Percentiles rank a stretch among this genome's conserved stretches.
phyloP scores from a whole-genome alignment of 2,329 filamentous ascomycete genomes.

The Waltergamsia citrina region DNA sequence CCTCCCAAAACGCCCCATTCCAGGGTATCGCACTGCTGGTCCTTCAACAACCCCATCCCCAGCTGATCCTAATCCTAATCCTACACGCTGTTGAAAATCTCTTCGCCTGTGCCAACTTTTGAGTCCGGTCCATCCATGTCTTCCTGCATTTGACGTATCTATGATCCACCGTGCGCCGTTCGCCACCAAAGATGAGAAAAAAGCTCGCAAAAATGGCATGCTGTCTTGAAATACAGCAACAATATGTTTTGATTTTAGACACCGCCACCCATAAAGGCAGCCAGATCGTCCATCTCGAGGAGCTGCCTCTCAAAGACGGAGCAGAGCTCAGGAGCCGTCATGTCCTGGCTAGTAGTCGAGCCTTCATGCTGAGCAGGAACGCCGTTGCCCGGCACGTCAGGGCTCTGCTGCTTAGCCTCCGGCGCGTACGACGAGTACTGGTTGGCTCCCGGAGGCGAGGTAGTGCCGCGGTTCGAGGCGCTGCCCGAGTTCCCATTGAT shows the following conservation, averaged over 20 bases:
- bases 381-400: constrained; percentile 25
- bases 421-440: constrained; percentile 10
- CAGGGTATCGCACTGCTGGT: neutral
- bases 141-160: too few species aligned
- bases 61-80: too few species aligned
- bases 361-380: constrained; percentile 17
- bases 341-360: constrained; percentile 33
- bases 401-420: constrained; percentile 15
- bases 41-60: neutral
- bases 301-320: constrained; percentile 50
- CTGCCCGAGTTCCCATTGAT: constrained; percentile 48
- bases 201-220: too few species aligned
- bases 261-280: constrained; percentile 53
- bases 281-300: constrained; percentile 50
- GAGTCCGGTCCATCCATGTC: too few species aligned
- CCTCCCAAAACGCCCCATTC: neutral
- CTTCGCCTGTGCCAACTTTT: too few species aligned
- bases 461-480: constrained; percentile 35
- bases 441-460: constrained; percentile 18
- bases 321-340: constrained; percentile 50
- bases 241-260: too few species aligned
- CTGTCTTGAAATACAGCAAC: too few species aligned
- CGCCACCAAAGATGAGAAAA: too few species aligned
- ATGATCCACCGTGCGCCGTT: too few species aligned
- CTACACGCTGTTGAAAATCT: too few species aligned